Evolutionary conservation across 2,329 filamentous ascomycete species (phyloP), one percentile per base, ranked within the genome.

Genomic region (Sarocladiaceae sp.): DNA sequence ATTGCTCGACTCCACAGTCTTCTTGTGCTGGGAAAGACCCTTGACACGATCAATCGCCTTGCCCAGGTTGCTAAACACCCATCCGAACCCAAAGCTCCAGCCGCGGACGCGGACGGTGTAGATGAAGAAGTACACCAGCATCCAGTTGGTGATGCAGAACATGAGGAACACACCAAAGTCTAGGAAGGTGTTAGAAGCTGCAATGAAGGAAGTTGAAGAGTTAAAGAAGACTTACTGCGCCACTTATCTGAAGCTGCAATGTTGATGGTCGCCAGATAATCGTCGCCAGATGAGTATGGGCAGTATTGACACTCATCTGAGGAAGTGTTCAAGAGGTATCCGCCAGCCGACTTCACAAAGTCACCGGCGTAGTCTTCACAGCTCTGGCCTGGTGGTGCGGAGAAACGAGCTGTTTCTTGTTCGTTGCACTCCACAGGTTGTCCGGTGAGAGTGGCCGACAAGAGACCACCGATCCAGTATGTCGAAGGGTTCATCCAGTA

Each of bases 91-190:
- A 66, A 90, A 90, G 20, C 69, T 79, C 85, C 86, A 90, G 7
- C 84, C 79, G 57, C 77, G 78, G 52, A 90, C 80, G 17, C 87
- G 76, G 6, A 89, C 84, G 2, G 82, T 86, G 68, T 86, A 91
- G 53, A 90, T 83, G 62, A 91, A 90, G 68, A 90, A 88, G 64
- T 88, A 88, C 1, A 90, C 85, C 51, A 90, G 57, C 36, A 77
- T 70, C 83, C 83, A 90, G 62, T 90, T 90, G 49, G 80, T 84
- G 13, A 87, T 70, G 50, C 80, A 82, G 64, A 90, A 91, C 1
- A 80, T 82, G 8, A 88, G 59, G 71, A 90, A 88, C 55, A 90
- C 84, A 7, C 85, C 87, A 59, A 90, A 87, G 48, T 73, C 69
- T 69, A n/a, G 53, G 3, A 3, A 13, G 18, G 52, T 55, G 53